Conservation (phyloP, 176 grass and related monocot genomes). For the Zea luxurians region DNA sequence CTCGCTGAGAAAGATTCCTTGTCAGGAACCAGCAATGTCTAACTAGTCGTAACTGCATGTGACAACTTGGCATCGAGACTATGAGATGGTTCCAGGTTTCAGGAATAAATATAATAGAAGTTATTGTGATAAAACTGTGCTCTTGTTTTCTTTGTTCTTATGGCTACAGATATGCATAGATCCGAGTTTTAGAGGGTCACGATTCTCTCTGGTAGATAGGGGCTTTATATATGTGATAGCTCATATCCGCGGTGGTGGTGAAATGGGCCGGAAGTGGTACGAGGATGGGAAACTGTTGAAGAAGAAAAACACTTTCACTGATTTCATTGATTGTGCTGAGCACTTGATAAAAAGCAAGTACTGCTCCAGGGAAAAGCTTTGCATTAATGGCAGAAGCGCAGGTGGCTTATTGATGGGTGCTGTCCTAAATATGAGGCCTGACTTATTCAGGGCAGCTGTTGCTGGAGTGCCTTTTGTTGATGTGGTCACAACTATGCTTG, state of each 20-base stretch:
- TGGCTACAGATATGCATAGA: conserved; percentile 67
- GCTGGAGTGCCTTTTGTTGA: conserved; percentile 90
- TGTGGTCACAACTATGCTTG: conserved; percentile 91
- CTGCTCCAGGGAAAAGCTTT: conserved; percentile 71
- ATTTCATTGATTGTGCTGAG: conserved; percentile 87
- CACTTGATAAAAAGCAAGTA: conserved; percentile 80
- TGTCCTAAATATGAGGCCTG: conserved; percentile 90
- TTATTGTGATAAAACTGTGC: conserved; percentile 2
- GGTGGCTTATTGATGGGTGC: conserved; percentile 76
- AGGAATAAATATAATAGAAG: background rate
- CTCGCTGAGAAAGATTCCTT: background rate
- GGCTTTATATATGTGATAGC: conserved; percentile 81
- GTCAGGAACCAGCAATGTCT: background rate
- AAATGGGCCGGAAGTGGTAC: conserved; percentile 96
- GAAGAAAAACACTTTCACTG: conserved; percentile 94
- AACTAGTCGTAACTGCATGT: conserved; percentile 4
- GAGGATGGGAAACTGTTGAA: conserved; percentile 80
- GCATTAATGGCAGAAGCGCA: conserved; percentile 87
- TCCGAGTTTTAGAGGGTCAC: conserved; percentile 63
- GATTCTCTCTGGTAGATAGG: conserved; percentile 77
- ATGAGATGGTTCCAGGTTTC: background rate
- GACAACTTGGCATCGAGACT: conserved; percentile 3
- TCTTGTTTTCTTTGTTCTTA: conserved; percentile 7
- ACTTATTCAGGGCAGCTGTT: conserved; percentile 77
- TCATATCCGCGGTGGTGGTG: conserved; percentile 88